Base-by-base conservation (phyloP, 2,329 filamentous ascomycete genomes). In the Capronia coronata region DNA sequence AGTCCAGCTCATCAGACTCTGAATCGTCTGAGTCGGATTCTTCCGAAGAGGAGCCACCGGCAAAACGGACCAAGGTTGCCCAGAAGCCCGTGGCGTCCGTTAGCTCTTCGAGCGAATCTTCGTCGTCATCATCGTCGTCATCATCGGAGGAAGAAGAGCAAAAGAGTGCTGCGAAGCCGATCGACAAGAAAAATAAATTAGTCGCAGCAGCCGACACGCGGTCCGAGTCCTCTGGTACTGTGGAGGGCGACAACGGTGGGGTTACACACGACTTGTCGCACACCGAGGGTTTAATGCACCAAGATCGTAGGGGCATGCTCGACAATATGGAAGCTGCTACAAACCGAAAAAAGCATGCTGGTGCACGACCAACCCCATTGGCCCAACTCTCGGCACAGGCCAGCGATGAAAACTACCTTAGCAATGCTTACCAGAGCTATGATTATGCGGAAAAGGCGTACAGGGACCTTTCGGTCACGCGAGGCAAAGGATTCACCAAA, bases 401-500 rank as follows among this genome's bases (percentile, higher is more conserved):
- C 72, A 55, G 84, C 87, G 50, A 84, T 88, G 62, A 75, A 79
- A 18, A 79, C 74, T 62, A 83, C 89, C 61, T 80, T 2, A 89
- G 84, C 61, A 96, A 97, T 69, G 80, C 79, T 11, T 97, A 91
- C 66, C 76, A 87, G 9, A 76, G 82, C 18, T 88, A 96, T 66
- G 83, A 86, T 56, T 98, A 97, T 70, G 91, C 90, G 19, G 84
- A 93, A 61, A 82, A 82, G 60, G 94, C 94, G 7, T 87, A 90
- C 64, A 79, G 88, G 59, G 90, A 96, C 65, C 73, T 98, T 56
- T 87, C 89, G 42, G 79, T 95, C 32, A 97, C 91, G 25, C 87
- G 85, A 67, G 93, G 93, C 63, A 97, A 96, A 73, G 89, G 88
- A 2, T 98, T 98, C 71, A 97, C 91, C 52, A 98, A 98, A 76